These are phyloP conservation scores for Globisporangium canariense DNA, from an alignment of 352 stramenopile genomes.

Conservation along the genomic window DNA sequence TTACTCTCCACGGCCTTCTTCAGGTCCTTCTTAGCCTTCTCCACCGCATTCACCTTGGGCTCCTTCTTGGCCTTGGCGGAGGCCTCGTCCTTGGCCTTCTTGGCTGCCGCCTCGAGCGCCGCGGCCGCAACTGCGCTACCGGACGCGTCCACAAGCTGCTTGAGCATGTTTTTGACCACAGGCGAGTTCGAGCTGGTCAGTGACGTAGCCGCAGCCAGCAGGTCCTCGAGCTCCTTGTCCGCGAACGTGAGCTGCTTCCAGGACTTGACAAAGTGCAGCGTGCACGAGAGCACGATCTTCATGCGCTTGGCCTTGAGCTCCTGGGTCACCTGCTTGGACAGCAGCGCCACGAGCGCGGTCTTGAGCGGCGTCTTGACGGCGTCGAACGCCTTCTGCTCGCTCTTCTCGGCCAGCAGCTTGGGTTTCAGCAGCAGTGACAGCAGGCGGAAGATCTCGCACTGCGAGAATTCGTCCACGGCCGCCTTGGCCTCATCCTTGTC, in stretches of 20 bases:
- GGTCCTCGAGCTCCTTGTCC: slow-evolving; percentile 29
- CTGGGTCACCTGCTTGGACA: slow-evolving; percentile 26
- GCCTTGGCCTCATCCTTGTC: slow-evolving; percentile 15
- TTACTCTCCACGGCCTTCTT: slow-evolving; percentile 14
- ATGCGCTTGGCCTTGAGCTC: slow-evolving; percentile 76
- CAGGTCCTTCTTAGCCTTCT: slow-evolving; percentile 14
- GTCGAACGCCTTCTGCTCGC: slow-evolving; percentile 36
- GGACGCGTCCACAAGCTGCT: slow-evolving; percentile 49
- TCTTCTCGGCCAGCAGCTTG: slow-evolving; percentile 39
- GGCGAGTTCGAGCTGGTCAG: slow-evolving; percentile 53
- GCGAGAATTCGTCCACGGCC: slow-evolving; percentile 67
- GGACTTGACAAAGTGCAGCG: slow-evolving; percentile 64
- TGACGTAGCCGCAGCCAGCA: slow-evolving; percentile 41
- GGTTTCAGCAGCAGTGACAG: slow-evolving; percentile 60
- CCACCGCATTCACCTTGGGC: neutral
- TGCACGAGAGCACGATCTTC: slow-evolving; percentile 65
- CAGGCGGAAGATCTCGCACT: slow-evolving; percentile 72
- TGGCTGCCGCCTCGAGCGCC: slow-evolving; percentile 11
- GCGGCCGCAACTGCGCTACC: slow-evolving; percentile 4
- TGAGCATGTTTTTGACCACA: slow-evolving; percentile 71
- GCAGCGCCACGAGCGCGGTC: slow-evolving; percentile 39
- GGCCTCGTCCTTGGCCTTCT: slow-evolving; percentile 11
- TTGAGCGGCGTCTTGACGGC: slow-evolving; percentile 31
- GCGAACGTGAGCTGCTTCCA: slow-evolving; percentile 32
- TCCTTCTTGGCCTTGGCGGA: neutral